Evolutionary conservation across 306 rosid species (phyloP), one percentile per base, ranked within the genome.

Genomic region (Ormosia semicastrata): DNA sequence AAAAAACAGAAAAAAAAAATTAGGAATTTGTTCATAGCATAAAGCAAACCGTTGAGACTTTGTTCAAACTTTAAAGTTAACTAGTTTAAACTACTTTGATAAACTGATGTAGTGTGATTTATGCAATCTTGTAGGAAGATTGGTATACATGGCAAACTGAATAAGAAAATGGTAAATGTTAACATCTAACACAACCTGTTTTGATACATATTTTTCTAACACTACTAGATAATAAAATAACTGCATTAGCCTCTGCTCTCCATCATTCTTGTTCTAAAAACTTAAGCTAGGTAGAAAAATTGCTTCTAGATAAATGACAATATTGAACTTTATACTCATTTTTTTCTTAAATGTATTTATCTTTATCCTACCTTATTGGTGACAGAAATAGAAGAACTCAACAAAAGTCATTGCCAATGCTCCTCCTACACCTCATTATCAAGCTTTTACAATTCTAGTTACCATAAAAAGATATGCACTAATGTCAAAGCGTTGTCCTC

Each of bases 391-490:
- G 37, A 60, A 15, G 7, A 76, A 76, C 2, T 0, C 47, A 36
- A 34, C 67, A 62, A 3, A 58, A 18, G 69, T 14, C 50, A 54
- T 11, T 53, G 29, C 41, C 29, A 15, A 39, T 39, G 50, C 50
- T 39, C 9, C 71, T n/a, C 33, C 57, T 10, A 44, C 40, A 43
- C 39, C 56, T 49, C 39, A 76, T 33, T n/a, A 46, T 64, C 15
- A 63, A 76, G 29, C 2, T 15, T 36, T 64, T 57, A 60, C 67
- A 68, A 41, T 41, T 41, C 24, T 59, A 7, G 70, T 53, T 44
- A 18, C 62, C 82, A 62, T 17, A 76, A 76, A 76, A 40, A 82
- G 85, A 75, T 8, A 46, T 8, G 78, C 83, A 75, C 18, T 34
- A 64, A 46, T 68, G 81, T 44, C 29, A 54, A 81, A 56, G 40